Evolutionary conservation across 208 protist species (phyloP), one percentile per base, ranked within the genome.

Genomic region (Acanthamoeba sp.): DNA sequence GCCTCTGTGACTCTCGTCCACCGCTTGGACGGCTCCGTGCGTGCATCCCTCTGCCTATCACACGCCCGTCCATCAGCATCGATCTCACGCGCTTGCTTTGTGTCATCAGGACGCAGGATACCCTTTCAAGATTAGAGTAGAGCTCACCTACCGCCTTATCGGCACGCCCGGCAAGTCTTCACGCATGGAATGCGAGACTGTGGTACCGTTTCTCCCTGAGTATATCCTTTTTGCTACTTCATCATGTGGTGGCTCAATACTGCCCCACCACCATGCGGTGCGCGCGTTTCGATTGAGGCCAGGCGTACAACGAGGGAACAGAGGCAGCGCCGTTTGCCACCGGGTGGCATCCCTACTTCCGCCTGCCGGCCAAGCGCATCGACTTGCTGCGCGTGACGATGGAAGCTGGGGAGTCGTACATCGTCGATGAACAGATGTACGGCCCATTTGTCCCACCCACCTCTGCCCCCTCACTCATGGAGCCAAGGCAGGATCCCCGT

Each of bases 271-370:
- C n/a, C n/a, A n/a, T n/a, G n/a, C 16, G 38, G 22, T 34, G 22
- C 27, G 18, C 73, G 18, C 0, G 18, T 36, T 71, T 14, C 16
- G 62, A 29, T 69, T 10, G 10, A 18, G 40, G 24, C 18, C 42
- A 55, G 78, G 78, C 78, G n/a, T 87, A 87, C 48, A 87, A 87
- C 27, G 78, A 62, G 29, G 78, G 78, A 0, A 18, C 57, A 9
- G 78, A 87, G 78, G 45, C 78, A 9, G 45, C 48, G 9, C 78
- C 78, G 27, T 87, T 87, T 87, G 78, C n/a, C 10, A 34, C 27
- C 0, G 78, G 78, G 12, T 87, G 78, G 78, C 78, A 87, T 55
- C 78, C 78, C 24, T 87, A 87, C 78, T 32, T 87, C 78, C 18
- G 29, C 22, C 78, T 87, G 18, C 48, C 27, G 1, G 36, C 78